A percentile compares a stretch with the other conserved stretches of the same genome.
phyloP scores from a whole-genome alignment of 257 asterid genomes.

The Solanum arcanum region DNA sequence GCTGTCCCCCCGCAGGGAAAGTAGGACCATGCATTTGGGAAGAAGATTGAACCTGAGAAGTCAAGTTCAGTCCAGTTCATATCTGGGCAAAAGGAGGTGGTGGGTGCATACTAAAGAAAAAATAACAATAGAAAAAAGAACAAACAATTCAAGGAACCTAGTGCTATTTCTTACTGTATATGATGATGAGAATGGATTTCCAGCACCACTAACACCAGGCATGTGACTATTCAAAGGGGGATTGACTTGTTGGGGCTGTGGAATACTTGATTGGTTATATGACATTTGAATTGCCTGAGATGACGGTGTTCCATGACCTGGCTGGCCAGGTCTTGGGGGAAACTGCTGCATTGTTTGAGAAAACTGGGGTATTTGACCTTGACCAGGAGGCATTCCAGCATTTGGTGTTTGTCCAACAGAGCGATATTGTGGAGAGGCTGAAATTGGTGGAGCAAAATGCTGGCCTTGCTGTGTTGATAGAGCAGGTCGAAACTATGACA shows the following conservation, averaged over 20 bases:
- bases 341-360: slow-evolving; percentile 72
- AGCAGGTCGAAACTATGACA: slow-evolving; percentile 57
- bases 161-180: slow-evolving; percentile 43
- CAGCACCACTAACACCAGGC: slow-evolving; percentile 32
- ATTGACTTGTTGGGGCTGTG: slow-evolving; percentile 46
- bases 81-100: slow-evolving; percentile 55
- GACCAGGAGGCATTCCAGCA: slow-evolving; percentile 52
- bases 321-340: slow-evolving; percentile 44
- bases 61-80: slow-evolving; percentile 28
- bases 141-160: background rate
- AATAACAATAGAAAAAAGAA: slow-evolving; percentile 9
- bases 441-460: slow-evolving; percentile 33
- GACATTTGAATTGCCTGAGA: slow-evolving; percentile 21
- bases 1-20: slow-evolving; percentile 44
- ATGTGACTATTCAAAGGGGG: slow-evolving; percentile 19
- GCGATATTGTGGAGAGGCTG: slow-evolving; percentile 58
- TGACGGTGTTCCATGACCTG: slow-evolving; percentile 41
- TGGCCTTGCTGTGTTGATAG: slow-evolving; percentile 53
- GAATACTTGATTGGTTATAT: slow-evolving; percentile 45
- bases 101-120: slow-evolving; percentile 40
- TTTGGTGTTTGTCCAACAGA: slow-evolving; percentile 49
- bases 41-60: slow-evolving; percentile 56
- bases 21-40: slow-evolving; percentile 50
- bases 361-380: slow-evolving; percentile 52
- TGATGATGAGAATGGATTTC: slow-evolving; percentile 47